Evolutionary conservation across 495 filamentous ascomycete species (phyloP).

Genomic region (Astrothelium subdiscretum): DNA sequence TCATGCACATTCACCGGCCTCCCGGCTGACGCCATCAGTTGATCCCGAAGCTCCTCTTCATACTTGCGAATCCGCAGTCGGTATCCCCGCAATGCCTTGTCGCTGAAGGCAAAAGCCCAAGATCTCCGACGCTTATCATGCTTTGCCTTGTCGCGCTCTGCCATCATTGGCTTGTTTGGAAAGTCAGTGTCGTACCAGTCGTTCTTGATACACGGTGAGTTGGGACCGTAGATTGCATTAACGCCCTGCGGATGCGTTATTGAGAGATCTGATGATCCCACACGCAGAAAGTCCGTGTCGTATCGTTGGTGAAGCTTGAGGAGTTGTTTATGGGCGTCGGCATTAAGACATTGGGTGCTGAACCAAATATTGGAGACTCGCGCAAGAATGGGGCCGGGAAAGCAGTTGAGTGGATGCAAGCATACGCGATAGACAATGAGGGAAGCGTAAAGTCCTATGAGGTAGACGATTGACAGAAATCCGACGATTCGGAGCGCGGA

Average conservation of each 20-base stretch:
- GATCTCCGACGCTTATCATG: constrained; percentile 31
- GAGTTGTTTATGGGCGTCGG: constrained; percentile 7
- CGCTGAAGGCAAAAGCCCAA: constrained; percentile 28
- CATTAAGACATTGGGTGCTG: constrained; percentile 1
- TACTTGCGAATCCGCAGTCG: constrained; percentile 23
- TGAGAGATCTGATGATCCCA: constrained; percentile 22
- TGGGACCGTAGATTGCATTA: constrained; percentile 22
- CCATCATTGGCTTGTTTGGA: constrained; percentile 28
- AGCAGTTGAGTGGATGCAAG: constrained; percentile 34
- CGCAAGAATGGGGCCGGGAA: constrained; percentile 35
- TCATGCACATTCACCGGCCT: constrained; percentile 21
- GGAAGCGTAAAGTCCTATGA: constrained; percentile 29
- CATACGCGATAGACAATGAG: constrained; percentile 35
- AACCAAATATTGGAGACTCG: constrained; percentile 33
- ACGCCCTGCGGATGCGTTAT: constrained; percentile 31
- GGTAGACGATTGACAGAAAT: background rate
- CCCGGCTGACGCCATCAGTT: constrained; percentile 14
- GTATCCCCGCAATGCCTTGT: constrained; percentile 28
- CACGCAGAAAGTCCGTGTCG: constrained; percentile 11
- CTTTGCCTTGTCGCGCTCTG: constrained; percentile 23
- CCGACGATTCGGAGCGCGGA: background rate
- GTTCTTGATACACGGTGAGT: constrained; percentile 27
- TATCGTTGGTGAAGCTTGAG: constrained; percentile 11
- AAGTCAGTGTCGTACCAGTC: constrained; percentile 32
- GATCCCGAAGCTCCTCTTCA: constrained; percentile 20